Evolutionary conservation across 2,329 filamentous ascomycete genomes (phyloP), one percentile per base, ranked within the genome.

Genomic region (Fusarium sp.): DNA sequence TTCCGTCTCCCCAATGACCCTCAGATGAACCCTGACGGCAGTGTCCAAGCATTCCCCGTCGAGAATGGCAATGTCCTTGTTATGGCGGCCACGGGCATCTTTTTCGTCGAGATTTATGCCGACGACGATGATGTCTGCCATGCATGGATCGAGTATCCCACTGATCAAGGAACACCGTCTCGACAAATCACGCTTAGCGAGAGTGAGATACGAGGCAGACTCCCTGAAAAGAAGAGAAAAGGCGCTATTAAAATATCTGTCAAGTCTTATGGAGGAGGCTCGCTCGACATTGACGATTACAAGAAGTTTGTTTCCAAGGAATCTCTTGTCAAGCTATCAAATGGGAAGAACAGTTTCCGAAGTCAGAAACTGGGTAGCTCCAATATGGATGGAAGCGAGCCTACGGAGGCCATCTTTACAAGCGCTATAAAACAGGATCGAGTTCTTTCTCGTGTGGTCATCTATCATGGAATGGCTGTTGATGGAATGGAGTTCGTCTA

Each of bases 401-500:
- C 89, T 3, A 84, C 93, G 37, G 90, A 97, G 72, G 76, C 96
- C 35, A 83, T 97, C 37, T 89, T 96, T 64, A 87, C 90, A 40
- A 92, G 90, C 74, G 87, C 89, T 15, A 80, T 86, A 45, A 85
- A 87, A 37, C 87, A 89, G 65, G 91, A 88, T 31, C 91, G 94
- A 66, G 85, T 97, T 29, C 82, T 98, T 65, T 90, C 88, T 2
- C 87, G 87, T 7, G 86, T 97, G 57, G 86, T 88, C 61, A 84
- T 97, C 15, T 96, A 94, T 74, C 90, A 93, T 72, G 93, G 92
- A 3, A 82, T 84, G 59, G 90, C 90, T 6, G 76, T 98, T 14
- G 91, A 97, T 76, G 96, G 96, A 1, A 79, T 99, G 20, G 95
- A 98, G 77, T 98, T 99, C 78, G 84, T 92, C 60, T 98, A 97